Percentiles rank a stretch among this genome's conserved stretches.
phyloP scores from a whole-genome alignment of 1,139 yeast species.

The Lizanozyma gosingica region DNA sequence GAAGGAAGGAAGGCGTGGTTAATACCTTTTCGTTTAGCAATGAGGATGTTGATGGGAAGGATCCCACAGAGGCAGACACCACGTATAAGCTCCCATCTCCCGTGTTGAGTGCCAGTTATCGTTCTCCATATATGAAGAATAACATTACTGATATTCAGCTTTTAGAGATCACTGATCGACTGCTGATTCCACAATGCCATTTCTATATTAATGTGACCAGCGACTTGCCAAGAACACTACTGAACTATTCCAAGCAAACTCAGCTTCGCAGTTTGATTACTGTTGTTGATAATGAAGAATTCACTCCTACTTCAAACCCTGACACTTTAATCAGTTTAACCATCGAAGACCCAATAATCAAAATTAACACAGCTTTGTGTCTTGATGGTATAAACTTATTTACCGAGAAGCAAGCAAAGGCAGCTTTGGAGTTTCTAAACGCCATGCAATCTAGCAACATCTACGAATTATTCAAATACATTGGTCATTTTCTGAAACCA shows the following conservation, averaged over 20 bases:
- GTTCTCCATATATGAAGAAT: conserved; percentile 17
- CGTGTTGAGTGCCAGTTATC: conserved; percentile 18
- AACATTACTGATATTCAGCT: conserved; percentile 17
- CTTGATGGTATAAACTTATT: conserved; percentile 24
- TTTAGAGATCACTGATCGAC: conserved; percentile 21
- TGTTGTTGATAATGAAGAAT: conserved; percentile 33
- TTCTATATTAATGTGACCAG: conserved; percentile 24
- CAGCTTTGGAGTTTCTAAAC: conserved; percentile 22
- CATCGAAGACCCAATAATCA: conserved; percentile 19
- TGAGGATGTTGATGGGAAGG: conserved; percentile 5
- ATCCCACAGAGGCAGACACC: neutral
- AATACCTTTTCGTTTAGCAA: conserved; percentile 11
- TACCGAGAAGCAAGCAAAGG: conserved; percentile 22
- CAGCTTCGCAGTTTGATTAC: conserved; percentile 22
- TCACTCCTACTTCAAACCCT: conserved; percentile 29
- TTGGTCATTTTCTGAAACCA: conserved; percentile 21
- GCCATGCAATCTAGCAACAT: conserved; percentile 28
- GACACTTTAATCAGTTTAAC: conserved; percentile 19
- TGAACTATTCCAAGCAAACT: conserved; percentile 11
- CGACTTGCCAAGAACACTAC: conserved; percentile 13
- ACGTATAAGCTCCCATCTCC: conserved; percentile 24
- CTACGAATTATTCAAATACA: conserved; percentile 23
- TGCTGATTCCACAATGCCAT: conserved; percentile 14
- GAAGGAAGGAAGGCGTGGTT: conserved; percentile 15
- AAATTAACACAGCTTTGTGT: conserved; percentile 24